Percentiles rank a stretch among this genome's conserved stretches.
Conservation (phyloP, 225 moss, liverwort and hornwort genomes). For the Polytrichum formosum region DNA sequence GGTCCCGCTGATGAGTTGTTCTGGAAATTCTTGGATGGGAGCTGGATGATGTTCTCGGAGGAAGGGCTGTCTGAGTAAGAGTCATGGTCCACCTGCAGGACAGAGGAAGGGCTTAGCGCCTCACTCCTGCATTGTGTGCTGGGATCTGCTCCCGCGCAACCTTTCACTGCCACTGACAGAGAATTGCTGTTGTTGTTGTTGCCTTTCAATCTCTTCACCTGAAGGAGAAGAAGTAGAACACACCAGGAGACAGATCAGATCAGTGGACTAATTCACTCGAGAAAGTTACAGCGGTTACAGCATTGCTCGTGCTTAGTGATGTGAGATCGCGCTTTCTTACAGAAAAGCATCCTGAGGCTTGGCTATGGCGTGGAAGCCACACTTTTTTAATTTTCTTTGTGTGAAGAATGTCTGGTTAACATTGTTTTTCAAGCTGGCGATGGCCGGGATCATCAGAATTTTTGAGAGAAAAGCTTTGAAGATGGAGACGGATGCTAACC, state of each 20-base stretch:
- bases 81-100: neutral
- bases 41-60: slow-evolving; percentile 11
- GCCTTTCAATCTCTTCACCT: neutral
- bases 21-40: slow-evolving; percentile 14
- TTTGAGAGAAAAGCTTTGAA: too few species aligned
- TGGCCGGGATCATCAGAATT: too few species aligned
- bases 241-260: too few species aligned
- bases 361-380: too few species aligned
- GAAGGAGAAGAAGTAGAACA: neutral
- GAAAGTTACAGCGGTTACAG: too few species aligned
- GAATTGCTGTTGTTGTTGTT: neutral
- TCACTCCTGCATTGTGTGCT: neutral
- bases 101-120: neutral
- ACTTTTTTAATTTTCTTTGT: too few species aligned
- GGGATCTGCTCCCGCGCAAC: neutral
- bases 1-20: slow-evolving; percentile 8
- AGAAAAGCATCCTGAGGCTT: too few species aligned
- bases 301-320: too few species aligned
- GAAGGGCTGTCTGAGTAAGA: neutral
- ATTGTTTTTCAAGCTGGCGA: too few species aligned
- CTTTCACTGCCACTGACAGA: neutral
- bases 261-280: too few species aligned
- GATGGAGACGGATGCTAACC: slow-evolving; percentile 25
- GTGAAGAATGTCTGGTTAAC: too few species aligned
- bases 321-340: too few species aligned